phyloP scores from a whole-genome alignment of 768 basidiomycete genomes.

The Pleurotus pulmonarius region DNA sequence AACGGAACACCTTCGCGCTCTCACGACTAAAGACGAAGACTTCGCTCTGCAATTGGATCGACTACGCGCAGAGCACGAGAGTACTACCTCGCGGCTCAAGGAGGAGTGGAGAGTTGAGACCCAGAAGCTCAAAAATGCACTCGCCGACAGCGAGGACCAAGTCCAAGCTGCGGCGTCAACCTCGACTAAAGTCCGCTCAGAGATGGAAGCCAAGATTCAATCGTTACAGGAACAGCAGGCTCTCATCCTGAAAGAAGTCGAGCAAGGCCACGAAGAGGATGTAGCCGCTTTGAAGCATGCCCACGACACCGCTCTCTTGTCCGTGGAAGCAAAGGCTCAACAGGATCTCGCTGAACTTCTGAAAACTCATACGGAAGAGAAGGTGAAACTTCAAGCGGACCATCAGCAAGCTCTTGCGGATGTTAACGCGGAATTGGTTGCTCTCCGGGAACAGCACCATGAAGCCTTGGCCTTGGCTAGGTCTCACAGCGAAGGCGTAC shows the following conservation, averaged over 20 bases:
- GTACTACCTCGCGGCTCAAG: conserved; percentile 44
- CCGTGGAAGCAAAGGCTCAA: conserved; percentile 21
- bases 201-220: conserved; percentile 45
- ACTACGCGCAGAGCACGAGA: conserved; percentile 58
- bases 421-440: conserved; percentile 35
- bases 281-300: conserved; percentile 41
- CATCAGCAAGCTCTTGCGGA: conserved; percentile 44
- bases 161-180: conserved; percentile 22
- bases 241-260: conserved; percentile 47
- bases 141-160: conserved; percentile 44
- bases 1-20: conserved; percentile 52
- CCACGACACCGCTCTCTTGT: conserved; percentile 40
- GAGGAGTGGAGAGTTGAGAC: conserved; percentile 51
- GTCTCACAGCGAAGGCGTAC: conserved; percentile 28
- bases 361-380: conserved; percentile 39
- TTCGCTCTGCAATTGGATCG: conserved; percentile 56
- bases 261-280: conserved; percentile 54
- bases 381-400: conserved; percentile 36
- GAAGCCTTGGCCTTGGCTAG: conserved; percentile 32
- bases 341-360: conserved; percentile 24
- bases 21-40: conserved; percentile 59
- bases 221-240: conserved; percentile 54
- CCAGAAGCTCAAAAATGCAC: conserved; percentile 40
- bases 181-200: conserved; percentile 16
- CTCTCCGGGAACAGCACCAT: conserved; percentile 32